These are phyloP conservation scores for Sechiopsis laciniata DNA, from an alignment of 306 rosid species.

Conservation along the genomic window DNA sequence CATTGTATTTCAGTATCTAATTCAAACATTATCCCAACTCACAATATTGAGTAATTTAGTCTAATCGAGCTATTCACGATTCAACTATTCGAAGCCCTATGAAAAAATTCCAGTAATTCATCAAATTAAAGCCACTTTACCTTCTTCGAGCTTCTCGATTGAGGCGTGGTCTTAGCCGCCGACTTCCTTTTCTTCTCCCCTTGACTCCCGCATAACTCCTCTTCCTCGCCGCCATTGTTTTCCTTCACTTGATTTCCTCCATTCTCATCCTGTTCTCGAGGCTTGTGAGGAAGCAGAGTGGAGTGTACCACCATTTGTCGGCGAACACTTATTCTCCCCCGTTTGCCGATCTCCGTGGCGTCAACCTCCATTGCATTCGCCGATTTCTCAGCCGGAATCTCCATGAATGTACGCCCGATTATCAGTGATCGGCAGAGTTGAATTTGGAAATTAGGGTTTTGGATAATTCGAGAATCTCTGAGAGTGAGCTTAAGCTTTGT, in stretches of 20 bases:
- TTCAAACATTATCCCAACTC: not conserved
- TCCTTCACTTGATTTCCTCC: slow-evolving; percentile 29
- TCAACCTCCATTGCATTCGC: slow-evolving; percentile 22
- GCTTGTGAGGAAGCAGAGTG: slow-evolving; percentile 55
- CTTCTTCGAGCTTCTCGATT: slow-evolving; percentile 37
- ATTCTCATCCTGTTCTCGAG: slow-evolving; percentile 32
- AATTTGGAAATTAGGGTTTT: slow-evolving; percentile 23
- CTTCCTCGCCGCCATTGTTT: slow-evolving; percentile 33
- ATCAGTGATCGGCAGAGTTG: not conserved
- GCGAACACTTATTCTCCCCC: slow-evolving; percentile 26
- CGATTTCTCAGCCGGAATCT: slow-evolving; percentile 17
- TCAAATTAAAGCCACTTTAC: slow-evolving; percentile 25
- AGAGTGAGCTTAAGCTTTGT: not conserved
- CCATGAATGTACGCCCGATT: slow-evolving; percentile 25
- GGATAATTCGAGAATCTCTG: slow-evolving; percentile 20
- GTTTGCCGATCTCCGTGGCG: slow-evolving; percentile 19
- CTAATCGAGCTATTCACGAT: not conserved
- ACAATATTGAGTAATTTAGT: not conserved
- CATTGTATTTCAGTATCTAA: not conserved
- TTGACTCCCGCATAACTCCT: slow-evolving; percentile 33
- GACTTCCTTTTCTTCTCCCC: slow-evolving; percentile 44
- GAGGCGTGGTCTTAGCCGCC: slow-evolving; percentile 38
- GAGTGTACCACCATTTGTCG: slow-evolving; percentile 51
- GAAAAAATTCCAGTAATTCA: not conserved
- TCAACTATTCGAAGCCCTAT: not conserved